Conservation (phyloP, 345 rosid species). For the Geranium brycei region DNA sequence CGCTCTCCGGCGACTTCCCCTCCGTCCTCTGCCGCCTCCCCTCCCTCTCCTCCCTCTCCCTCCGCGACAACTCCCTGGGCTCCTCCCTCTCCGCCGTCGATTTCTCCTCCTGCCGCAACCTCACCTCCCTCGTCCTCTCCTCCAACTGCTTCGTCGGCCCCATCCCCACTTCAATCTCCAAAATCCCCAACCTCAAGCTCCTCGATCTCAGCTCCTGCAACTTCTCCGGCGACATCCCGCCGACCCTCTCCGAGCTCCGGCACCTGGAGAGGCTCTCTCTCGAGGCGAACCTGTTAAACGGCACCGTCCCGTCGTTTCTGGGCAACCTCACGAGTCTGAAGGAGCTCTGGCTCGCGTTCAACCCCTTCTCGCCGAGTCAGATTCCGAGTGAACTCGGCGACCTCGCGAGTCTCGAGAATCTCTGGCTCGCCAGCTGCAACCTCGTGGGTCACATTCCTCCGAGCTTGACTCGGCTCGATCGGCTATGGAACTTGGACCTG, state of each 20-base stretch:
- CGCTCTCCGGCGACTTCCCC: constrained; percentile 72
- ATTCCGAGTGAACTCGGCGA: constrained; percentile 42
- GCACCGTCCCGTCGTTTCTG: constrained; percentile 39
- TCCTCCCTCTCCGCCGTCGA: constrained; percentile 38
- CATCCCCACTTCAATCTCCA: constrained; percentile 47
- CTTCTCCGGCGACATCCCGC: constrained; percentile 50
- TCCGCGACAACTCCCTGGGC: constrained; percentile 44
- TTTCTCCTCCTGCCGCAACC: constrained; percentile 35
- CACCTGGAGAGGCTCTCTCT: constrained; percentile 41
- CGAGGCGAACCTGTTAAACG: constrained; percentile 37
- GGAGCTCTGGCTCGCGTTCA: constrained; percentile 43
- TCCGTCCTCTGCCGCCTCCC: constrained; percentile 61
- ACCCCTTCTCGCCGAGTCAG: constrained; percentile 35
- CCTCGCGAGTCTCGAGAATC: constrained; percentile 37
- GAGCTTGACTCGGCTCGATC: constrained; percentile 20
- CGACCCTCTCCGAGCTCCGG: constrained; percentile 33
- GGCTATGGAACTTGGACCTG: constrained; percentile 44
- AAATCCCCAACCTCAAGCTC: constrained; percentile 26
- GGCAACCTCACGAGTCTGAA: constrained; percentile 54
- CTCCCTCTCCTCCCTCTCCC: constrained; percentile 29
- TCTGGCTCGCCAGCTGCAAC: constrained; percentile 46
- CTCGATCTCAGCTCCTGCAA: constrained; percentile 40
- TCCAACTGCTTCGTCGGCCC: constrained; percentile 38
- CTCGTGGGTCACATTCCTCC: constrained; percentile 50
- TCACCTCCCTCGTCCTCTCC: constrained; percentile 27